Conservation (phyloP, 179 eudicot genomes). For the Patellifolia procumbens region DNA sequence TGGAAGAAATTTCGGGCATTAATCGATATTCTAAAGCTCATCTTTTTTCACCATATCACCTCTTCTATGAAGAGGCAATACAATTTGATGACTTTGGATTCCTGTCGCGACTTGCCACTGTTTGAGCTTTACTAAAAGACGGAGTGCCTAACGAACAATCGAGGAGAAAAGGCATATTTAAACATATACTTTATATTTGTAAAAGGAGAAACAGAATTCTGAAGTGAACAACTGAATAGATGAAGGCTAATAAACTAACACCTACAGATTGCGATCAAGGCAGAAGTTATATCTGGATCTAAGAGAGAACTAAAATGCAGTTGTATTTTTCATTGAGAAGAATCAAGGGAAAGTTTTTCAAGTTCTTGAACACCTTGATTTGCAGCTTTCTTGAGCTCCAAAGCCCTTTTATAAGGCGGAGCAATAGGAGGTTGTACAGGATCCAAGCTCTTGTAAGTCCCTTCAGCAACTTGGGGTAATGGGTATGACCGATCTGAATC, state of each 20-base stretch:
- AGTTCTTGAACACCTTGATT: constrained; percentile 54
- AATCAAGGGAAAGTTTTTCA: constrained; percentile 55
- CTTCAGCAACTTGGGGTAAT: constrained; percentile 67
- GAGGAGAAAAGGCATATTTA: too few relatives aligned
- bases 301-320: neutral
- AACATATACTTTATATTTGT: too few relatives aligned
- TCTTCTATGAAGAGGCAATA: too few relatives aligned
- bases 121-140: too few relatives aligned
- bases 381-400: constrained; percentile 90
- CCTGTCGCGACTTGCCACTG: too few relatives aligned
- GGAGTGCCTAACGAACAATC: too few relatives aligned
- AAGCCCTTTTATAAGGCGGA: constrained; percentile 93
- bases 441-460: constrained; percentile 79
- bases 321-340: constrained; percentile 1
- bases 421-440: constrained; percentile 97
- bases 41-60: too few relatives aligned
- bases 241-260: neutral
- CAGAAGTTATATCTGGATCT: neutral
- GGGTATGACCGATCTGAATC: constrained; percentile 98
- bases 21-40: too few relatives aligned
- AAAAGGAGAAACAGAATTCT: neutral
- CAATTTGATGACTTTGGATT: too few relatives aligned
- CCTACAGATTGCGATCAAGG: neutral
- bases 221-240: neutral
- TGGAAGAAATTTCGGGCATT: too few relatives aligned